These are phyloP conservation scores for Russula compacta DNA, from an alignment of 768 basidiomycete species.

Conservation along the genomic window DNA sequence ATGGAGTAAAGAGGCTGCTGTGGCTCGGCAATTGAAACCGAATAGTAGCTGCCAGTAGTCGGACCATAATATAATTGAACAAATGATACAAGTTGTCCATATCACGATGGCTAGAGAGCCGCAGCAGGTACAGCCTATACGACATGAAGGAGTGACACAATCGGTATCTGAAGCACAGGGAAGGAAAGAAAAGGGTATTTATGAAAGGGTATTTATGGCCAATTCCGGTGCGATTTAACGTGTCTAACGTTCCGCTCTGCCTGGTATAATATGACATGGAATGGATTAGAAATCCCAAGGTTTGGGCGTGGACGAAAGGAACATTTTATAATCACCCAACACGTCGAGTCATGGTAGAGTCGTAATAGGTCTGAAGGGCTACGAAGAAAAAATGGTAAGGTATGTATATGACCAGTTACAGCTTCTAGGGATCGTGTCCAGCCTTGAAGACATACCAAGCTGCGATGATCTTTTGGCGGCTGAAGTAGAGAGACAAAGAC, in stretches of 20 bases:
- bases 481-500: background rate
- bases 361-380: background rate
- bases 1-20: conserved; percentile 80
- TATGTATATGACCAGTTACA: background rate
- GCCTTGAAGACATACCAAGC: background rate
- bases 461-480: too few species aligned
- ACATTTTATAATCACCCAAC: background rate
- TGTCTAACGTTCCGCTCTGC: background rate
- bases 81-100: background rate
- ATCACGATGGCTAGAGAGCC: background rate
- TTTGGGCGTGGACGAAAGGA: background rate
- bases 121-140: background rate
- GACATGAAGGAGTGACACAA: background rate
- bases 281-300: background rate
- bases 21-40: conserved; percentile 65
- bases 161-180: conserved; percentile 9
- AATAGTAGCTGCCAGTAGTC: background rate
- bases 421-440: background rate
- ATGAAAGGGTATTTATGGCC: background rate
- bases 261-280: background rate
- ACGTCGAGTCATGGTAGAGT: background rate
- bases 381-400: background rate
- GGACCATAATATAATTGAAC: background rate
- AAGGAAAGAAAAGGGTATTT: background rate
- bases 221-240: background rate